phyloP scores from a whole-genome alignment of 2,329 filamentous ascomycete genomes.

The Stagonosporopsis cucurbitacearum region DNA sequence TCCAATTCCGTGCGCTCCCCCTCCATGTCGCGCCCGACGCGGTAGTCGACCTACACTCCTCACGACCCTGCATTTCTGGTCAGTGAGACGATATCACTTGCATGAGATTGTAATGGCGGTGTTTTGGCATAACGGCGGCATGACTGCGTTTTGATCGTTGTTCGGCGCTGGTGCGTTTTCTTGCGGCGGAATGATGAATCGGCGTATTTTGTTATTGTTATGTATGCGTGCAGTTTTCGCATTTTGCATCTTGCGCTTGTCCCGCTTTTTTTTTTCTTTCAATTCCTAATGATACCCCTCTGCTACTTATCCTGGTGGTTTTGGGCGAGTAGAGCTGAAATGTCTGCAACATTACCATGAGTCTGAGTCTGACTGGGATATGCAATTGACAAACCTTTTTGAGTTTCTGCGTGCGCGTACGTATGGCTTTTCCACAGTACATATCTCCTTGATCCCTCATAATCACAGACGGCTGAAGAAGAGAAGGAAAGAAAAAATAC shows the following conservation, averaged over 20 bases:
- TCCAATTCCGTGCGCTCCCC: constrained; percentile 10
- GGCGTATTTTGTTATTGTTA: constrained; percentile 2
- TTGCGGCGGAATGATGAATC: not conserved
- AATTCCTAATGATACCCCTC: constrained; percentile 20
- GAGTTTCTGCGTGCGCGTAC: too few relatives aligned
- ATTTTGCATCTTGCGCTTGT: too few relatives aligned
- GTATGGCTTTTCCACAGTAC: too few relatives aligned
- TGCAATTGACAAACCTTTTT: not conserved
- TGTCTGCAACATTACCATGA: not conserved
- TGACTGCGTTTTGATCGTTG: constrained; percentile 17
- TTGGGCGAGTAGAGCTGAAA: constrained; percentile 1
- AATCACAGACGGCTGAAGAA: too few relatives aligned
- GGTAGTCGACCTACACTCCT: constrained; percentile 10
- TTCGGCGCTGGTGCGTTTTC: constrained; percentile 7
- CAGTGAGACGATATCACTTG: constrained; percentile 9
- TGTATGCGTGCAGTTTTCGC: not conserved
- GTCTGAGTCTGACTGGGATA: too few relatives aligned
- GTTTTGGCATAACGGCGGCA: constrained; percentile 14
- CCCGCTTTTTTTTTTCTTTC: not conserved
- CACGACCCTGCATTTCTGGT: not conserved
- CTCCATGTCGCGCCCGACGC: constrained; percentile 11
- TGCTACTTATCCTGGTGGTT: constrained; percentile 19
- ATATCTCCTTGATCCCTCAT: not conserved
- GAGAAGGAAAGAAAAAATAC: too few relatives aligned
- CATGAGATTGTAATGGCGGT: constrained; percentile 19